phyloP scores from a whole-genome alignment of 2,329 filamentous ascomycete genomes.

The Penicillium sp. region DNA sequence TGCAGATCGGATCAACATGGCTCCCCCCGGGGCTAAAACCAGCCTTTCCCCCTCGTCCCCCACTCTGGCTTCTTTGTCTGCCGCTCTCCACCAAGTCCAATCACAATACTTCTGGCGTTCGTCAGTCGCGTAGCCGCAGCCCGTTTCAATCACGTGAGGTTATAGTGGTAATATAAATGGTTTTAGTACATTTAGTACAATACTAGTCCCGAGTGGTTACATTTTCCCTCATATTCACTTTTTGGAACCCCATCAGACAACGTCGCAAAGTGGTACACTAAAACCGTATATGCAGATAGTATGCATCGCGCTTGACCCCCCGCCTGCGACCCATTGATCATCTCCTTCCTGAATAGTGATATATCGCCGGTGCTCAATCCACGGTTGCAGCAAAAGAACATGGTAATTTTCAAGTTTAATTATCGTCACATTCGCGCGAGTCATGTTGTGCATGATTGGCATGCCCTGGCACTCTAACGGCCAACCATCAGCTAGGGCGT shows the following conservation, averaged over 20 bases:
- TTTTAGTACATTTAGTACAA: background rate
- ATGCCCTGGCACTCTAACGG: background rate
- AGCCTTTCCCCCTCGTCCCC: conserved; percentile 1
- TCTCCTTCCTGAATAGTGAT: background rate
- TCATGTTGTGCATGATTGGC: conserved; percentile 9
- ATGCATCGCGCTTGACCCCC: background rate
- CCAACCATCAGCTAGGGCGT: background rate
- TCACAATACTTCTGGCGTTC: conserved; percentile 10
- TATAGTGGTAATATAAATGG: background rate
- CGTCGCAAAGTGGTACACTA: background rate
- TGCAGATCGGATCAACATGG: conserved; percentile 29
- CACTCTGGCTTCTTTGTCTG: conserved; percentile 8
- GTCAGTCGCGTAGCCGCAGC: conserved; percentile 30
- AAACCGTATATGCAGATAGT: background rate
- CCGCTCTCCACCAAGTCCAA: conserved; percentile 14
- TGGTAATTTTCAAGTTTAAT: background rate
- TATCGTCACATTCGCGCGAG: conserved; percentile 9
- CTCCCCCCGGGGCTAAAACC: conserved; percentile 11
- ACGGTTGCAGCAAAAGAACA: background rate
- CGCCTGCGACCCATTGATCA: background rate
- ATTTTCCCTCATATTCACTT: background rate
- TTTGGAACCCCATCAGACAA: no score
- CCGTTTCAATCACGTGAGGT: conserved; percentile 17
- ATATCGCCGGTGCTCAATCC: background rate
- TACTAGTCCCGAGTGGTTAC: background rate